Conservation (phyloP, 306 rosid genomes). For the Vachellia pachyceras region DNA sequence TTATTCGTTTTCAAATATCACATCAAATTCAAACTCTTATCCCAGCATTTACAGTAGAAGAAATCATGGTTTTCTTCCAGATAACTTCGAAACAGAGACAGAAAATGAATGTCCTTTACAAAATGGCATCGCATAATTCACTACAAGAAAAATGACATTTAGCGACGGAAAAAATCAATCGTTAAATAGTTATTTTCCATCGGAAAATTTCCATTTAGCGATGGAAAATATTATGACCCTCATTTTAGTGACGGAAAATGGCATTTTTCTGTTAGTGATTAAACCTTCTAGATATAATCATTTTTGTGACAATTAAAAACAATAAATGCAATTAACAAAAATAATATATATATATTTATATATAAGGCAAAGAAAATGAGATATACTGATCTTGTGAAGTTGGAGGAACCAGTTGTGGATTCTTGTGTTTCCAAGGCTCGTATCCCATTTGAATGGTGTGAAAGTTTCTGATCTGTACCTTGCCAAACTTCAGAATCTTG, state of each 20-base stretch:
- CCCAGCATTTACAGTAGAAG: too few relatives aligned
- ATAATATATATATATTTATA: too few relatives aligned
- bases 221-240: too few relatives aligned
- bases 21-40: too few relatives aligned
- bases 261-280: too few relatives aligned
- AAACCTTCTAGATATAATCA: not conserved
- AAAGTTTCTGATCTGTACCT: not conserved
- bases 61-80: not conserved
- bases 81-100: not conserved
- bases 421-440: not conserved
- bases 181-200: too few relatives aligned
- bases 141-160: too few relatives aligned
- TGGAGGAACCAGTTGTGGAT: too few relatives aligned
- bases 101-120: not conserved
- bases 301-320: not conserved
- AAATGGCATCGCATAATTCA: not conserved
- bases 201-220: too few relatives aligned
- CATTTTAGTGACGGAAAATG: too few relatives aligned
- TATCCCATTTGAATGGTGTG: not conserved
- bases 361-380: not conserved
- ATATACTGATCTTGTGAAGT: not conserved
- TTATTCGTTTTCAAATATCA: too few relatives aligned
- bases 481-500: not conserved
- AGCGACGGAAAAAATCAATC: too few relatives aligned
- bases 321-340: not conserved